phyloP scores from a whole-genome alignment of 164 flowering plant species.

The Vitis labrusca region DNA sequence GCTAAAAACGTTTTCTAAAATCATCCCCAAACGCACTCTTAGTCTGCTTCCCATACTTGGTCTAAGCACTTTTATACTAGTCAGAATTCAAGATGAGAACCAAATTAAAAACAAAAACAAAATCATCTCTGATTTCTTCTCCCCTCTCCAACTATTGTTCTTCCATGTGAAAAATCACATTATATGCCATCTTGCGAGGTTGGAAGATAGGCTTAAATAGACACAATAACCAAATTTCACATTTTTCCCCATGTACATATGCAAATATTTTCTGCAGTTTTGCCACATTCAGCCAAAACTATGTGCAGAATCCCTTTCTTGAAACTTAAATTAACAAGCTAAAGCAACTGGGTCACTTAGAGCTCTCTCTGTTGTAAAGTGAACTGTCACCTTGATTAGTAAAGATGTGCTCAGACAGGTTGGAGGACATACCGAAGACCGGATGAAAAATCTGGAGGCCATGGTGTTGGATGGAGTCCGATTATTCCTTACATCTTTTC shows the following conservation, averaged over 20 bases:
- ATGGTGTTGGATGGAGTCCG: conserved; percentile 99
- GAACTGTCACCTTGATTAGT: conserved; percentile 13
- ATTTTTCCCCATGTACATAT: background rate
- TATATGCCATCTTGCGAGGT: no score
- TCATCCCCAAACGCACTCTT: no score
- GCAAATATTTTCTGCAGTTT: background rate
- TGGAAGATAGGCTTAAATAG: background rate
- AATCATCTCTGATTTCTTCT: no score
- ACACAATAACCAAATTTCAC: background rate
- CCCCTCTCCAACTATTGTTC: background rate
- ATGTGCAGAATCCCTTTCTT: background rate
- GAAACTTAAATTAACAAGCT: background rate
- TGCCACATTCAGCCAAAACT: background rate
- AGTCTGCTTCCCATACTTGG: no score
- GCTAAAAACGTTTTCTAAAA: no score
- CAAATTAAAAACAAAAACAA: no score
- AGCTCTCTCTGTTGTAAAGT: background rate
- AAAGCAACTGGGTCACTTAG: background rate
- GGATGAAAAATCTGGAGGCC: conserved; percentile 97
- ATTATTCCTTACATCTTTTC: conserved; percentile 81
- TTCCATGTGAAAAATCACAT: background rate
- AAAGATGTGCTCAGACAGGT: conserved; percentile 85
- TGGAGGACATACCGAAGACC: conserved; percentile 98
- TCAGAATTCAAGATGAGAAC: no score
- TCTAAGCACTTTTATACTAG: no score